Conservation (phyloP, 202 grass and related monocot genomes). For the Alloteropsis angusta region DNA sequence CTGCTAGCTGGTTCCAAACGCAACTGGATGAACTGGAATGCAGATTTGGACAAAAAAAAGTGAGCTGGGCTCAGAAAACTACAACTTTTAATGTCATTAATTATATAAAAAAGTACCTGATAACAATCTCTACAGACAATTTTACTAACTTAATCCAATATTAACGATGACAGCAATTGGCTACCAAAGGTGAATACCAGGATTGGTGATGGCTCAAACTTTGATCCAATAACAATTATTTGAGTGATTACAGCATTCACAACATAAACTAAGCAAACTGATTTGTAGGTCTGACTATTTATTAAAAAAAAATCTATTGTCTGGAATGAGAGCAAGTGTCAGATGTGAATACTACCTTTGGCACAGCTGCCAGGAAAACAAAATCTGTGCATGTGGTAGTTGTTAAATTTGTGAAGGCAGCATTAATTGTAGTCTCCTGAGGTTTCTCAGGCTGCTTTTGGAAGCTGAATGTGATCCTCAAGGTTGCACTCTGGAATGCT, state of each 20-base stretch:
- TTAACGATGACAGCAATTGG: neutral
- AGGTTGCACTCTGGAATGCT: constrained; percentile 80
- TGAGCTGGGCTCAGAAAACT: neutral
- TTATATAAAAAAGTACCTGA: neutral
- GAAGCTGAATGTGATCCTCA: constrained; percentile 77
- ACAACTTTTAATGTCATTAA: neutral
- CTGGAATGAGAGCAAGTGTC: neutral
- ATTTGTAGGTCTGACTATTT: neutral
- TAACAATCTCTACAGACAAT: neutral
- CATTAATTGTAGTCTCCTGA: constrained; percentile 66
- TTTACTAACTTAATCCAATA: neutral
- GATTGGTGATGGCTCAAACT: neutral
- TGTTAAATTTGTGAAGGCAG: constrained; percentile 77
- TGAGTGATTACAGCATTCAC: neutral
- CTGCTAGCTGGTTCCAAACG: constrained; percentile 78
- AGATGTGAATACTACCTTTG: constrained; percentile 55
- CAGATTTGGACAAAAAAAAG: constrained; percentile 22
- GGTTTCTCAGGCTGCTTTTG: constrained; percentile 69
- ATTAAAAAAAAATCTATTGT: neutral
- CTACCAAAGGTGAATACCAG: neutral
- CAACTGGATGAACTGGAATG: constrained; percentile 78
- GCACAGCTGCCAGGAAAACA: constrained; percentile 94
- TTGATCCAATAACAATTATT: constrained; percentile 7
- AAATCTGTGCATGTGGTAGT: constrained; percentile 69
- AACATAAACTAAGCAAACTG: neutral